Evolutionary conservation across 2,329 filamentous ascomycete genomes (phyloP).

Genomic region (Colletotrichum navitas): DNA sequence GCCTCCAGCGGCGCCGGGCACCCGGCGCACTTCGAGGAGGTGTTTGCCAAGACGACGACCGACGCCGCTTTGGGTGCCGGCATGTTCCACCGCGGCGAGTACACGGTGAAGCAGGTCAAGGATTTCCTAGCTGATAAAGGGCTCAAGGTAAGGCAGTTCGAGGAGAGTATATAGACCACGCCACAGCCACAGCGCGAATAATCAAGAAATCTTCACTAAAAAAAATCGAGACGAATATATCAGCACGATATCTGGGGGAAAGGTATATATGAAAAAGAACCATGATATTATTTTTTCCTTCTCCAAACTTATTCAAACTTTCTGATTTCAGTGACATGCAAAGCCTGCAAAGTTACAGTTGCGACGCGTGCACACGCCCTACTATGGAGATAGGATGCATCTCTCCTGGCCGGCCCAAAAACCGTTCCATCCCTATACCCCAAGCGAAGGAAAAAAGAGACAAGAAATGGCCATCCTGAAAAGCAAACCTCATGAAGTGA

Average conservation of each 20-base stretch:
- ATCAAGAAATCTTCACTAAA: neutral
- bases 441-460: neutral
- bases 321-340: slow-evolving; percentile 23
- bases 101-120: slow-evolving; percentile 94
- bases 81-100: slow-evolving; percentile 97
- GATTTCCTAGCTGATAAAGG: slow-evolving; percentile 79
- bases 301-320: neutral
- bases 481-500: neutral
- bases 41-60: slow-evolving; percentile 86
- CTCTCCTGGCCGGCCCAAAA: neutral
- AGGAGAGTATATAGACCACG: slow-evolving; percentile 62
- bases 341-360: slow-evolving; percentile 11
- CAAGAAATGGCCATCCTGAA: neutral
- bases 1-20: slow-evolving; percentile 92
- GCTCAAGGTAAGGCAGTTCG: slow-evolving; percentile 83
- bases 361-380: slow-evolving; percentile 30
- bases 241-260: neutral
- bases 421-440: neutral
- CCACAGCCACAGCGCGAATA: neutral
- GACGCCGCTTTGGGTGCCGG: slow-evolving; percentile 96
- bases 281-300: neutral
- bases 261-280: neutral
- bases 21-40: slow-evolving; percentile 89
- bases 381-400: slow-evolving; percentile 18
- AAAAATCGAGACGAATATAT: neutral